Evolutionary conservation across 805 yeast species (phyloP).

Genomic region (Soucietia sequanensis): DNA sequence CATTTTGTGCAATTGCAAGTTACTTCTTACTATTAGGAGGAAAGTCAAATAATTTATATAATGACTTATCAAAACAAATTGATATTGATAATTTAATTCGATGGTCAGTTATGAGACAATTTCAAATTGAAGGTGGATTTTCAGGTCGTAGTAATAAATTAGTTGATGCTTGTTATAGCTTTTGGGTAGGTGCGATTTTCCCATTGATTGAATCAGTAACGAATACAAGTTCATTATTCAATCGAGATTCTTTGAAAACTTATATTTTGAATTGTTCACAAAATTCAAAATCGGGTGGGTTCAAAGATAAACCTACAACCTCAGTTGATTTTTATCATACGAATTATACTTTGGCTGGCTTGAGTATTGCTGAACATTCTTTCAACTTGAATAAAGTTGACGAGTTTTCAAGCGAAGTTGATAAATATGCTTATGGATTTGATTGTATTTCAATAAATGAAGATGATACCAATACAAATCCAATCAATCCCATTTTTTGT

Average conservation of each 20-base stretch:
- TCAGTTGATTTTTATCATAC: constrained; percentile 87
- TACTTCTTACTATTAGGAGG: constrained; percentile 46
- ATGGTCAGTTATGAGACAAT: constrained; percentile 77
- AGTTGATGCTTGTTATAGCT: constrained; percentile 95
- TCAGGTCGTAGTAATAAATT: constrained; percentile 89
- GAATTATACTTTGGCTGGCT: constrained; percentile 77
- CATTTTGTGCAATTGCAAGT: constrained; percentile 81
- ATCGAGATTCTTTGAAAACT: constrained; percentile 56
- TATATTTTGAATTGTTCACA: constrained; percentile 82
- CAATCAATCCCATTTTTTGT: constrained; percentile 59
- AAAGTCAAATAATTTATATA: constrained; percentile 25
- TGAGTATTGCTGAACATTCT: constrained; percentile 55
- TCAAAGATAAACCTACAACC: constrained; percentile 85
- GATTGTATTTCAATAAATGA: neutral
- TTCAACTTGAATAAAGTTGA: neutral
- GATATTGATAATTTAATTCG: constrained; percentile 50
- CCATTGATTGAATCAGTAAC: constrained; percentile 59
- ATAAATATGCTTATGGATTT: neutral
- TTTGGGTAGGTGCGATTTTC: constrained; percentile 86
- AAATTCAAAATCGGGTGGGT: constrained; percentile 59
- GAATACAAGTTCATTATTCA: constrained; percentile 29
- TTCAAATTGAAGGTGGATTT: constrained; percentile 77
- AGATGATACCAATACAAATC: constrained; percentile 4
- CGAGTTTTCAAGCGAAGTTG: neutral
- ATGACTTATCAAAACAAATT: constrained; percentile 26